Evolutionary conservation across 331 rosid genomes (phyloP), one percentile per base, ranked within the genome.

Genomic region (Acacia pycnantha): DNA sequence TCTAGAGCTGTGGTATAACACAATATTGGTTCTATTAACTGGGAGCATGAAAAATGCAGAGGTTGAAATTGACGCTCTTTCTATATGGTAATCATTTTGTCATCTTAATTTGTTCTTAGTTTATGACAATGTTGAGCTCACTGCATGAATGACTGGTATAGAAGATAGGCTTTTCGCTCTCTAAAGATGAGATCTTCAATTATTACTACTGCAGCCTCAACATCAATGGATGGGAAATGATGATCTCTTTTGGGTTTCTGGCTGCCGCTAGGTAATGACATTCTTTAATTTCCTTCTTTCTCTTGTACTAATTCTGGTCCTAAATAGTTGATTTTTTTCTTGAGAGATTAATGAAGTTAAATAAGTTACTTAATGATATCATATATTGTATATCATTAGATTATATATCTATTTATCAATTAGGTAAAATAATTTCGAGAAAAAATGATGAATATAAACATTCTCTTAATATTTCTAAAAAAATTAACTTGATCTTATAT

Each of bases 1-100:
- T 87, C 88, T 90, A 40, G 94, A 87, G 82, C 82, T 87, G n/a
- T 90, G 94, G 94, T 90, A 88, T 89, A 88, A 84, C 82, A 82
- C 94, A 16, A 59, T 85, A 79, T 82, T 90, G 90, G 81, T 90
- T 78, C 89, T 61, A 4, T 61, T 61, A 61, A 61, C 67, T 12
- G 67, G 67, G 1, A 24, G 18, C 67, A 11, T 61, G 67, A 26
- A 61, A 26, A 26, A 61, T 61, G 67, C 67, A 61, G 67, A 61
- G 35, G 9, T 26, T 11, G 67, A 61, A 26, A 26, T 61, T 61
- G 67, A 61, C 22, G 67, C 67, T 61, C 67, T 61, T 61, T 61
- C 67, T 11, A 61, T 61, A 26, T 61, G 67, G 67, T 61, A 61
- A 61, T 26, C 65, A 58, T 58, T 58, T 13, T 58, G 31, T 58